phyloP scores from a whole-genome alignment of 345 rosid species.

The Sisymbrium altissimum region DNA sequence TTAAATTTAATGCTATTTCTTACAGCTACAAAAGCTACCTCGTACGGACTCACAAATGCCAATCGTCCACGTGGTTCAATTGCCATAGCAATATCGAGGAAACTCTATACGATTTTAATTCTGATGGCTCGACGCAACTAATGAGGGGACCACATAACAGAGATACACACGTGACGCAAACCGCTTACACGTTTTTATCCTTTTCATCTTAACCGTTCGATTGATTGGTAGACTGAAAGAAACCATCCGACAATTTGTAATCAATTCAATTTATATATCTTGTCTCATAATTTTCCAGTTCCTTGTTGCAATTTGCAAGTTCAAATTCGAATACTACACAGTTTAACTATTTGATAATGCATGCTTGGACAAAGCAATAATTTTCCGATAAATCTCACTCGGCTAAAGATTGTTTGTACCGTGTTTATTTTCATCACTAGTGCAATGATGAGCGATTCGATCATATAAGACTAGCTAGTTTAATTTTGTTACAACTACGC shows the following conservation, averaged over 20 bases:
- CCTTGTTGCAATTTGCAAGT: background rate
- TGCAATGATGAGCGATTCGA: background rate
- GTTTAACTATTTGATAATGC: background rate
- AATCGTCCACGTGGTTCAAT: background rate
- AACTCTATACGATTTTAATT: background rate
- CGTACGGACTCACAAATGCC: conserved; percentile 18
- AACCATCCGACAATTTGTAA: background rate
- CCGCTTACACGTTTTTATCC: no score
- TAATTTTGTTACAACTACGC: background rate
- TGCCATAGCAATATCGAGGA: background rate
- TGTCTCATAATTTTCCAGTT: background rate
- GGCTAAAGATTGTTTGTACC: background rate
- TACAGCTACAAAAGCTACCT: conserved; percentile 11
- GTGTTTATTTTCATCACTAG: background rate
- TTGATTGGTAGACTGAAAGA: conserved; percentile 1
- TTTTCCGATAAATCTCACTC: background rate
- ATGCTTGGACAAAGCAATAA: background rate
- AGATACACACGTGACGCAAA: background rate
- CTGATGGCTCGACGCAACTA: background rate
- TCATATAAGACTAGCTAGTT: background rate
- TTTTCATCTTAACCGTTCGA: conserved; percentile 11
- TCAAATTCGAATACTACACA: no score
- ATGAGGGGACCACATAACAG: background rate
- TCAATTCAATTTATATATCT: background rate
- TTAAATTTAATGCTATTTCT: background rate